A percentile compares a stretch with the other conserved stretches of the same genome.
phyloP scores from a whole-genome alignment of 176 grass and related monocot genomes.

The Bonia amplexicaulis region DNA sequence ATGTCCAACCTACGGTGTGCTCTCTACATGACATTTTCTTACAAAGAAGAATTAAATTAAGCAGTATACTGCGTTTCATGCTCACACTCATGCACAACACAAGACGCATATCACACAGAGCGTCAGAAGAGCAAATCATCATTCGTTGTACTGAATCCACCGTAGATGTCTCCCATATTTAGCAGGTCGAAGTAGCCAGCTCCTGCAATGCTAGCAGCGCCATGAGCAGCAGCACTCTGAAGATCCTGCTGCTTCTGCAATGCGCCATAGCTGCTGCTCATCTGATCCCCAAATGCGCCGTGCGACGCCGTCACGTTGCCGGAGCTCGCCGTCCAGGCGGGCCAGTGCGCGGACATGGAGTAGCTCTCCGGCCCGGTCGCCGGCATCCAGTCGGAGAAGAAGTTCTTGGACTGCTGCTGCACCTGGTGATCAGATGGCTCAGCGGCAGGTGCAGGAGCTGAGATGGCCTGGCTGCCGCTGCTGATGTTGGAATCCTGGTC shows the following conservation, averaged over 20 bases:
- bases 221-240: background rate
- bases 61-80: constrained; percentile 20
- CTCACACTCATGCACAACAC: constrained; percentile 28
- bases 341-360: constrained; percentile 43
- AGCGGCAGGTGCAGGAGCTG: background rate
- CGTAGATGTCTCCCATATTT: constrained; percentile 59
- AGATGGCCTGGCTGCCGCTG: constrained; percentile 14
- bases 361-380: constrained; percentile 20
- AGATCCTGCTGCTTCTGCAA: constrained; percentile 34
- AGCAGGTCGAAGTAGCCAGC: constrained; percentile 67
- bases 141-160: constrained; percentile 41
- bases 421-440: constrained; percentile 27
- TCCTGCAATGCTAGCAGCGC: constrained; percentile 13
- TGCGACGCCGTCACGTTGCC: constrained; percentile 49
- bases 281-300: constrained; percentile 40
- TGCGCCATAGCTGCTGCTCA: constrained; percentile 41
- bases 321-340: constrained; percentile 41
- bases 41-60: constrained; percentile 29
- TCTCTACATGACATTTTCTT: constrained; percentile 33
- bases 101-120: background rate
- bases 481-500: constrained; percentile 45
- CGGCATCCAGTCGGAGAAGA: constrained; percentile 61
- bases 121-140: constrained; percentile 67
- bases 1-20: constrained; percentile 37
- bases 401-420: constrained; percentile 30